Conservation (phyloP, 768 basidiomycete species). For the Pleurotus tuber-regium region DNA sequence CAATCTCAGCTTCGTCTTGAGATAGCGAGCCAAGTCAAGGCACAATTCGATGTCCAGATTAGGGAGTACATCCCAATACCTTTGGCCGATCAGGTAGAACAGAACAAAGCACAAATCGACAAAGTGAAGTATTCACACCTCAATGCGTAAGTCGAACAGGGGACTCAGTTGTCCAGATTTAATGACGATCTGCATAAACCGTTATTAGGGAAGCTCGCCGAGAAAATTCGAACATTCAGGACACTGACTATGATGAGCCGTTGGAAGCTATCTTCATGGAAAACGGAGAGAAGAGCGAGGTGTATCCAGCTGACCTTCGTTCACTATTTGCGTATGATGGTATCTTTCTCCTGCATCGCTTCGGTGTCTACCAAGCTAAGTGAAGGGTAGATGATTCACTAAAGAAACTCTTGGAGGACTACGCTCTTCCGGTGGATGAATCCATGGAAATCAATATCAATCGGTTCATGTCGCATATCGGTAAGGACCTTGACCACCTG, state of each 20-base stretch:
- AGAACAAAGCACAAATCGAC: conserved; percentile 40
- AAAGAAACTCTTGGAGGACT: conserved; percentile 45
- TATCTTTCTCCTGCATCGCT: conserved; percentile 26
- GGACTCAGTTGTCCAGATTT: no score
- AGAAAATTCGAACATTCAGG: conserved; percentile 37
- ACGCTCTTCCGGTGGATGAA: conserved; percentile 42
- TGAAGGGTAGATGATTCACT: conserved; percentile 43
- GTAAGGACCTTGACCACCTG: conserved; percentile 24
- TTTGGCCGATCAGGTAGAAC: conserved; percentile 40
- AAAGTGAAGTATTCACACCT: conserved; percentile 40
- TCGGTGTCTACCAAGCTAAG: neutral
- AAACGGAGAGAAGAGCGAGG: conserved; percentile 44
- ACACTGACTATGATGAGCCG: conserved; percentile 38
- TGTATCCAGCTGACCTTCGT: conserved; percentile 49
- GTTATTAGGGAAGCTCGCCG: conserved; percentile 46
- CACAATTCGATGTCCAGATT: conserved; percentile 49
- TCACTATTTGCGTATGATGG: conserved; percentile 52
- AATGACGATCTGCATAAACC: no score
- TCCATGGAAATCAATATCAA: conserved; percentile 45
- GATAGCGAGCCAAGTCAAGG: conserved; percentile 39
- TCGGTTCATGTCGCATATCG: conserved; percentile 56
- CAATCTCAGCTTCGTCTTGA: conserved; percentile 37
- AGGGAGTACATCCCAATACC: conserved; percentile 44
- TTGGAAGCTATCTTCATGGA: conserved; percentile 45
- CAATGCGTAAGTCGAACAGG: conserved; percentile 59